These are phyloP conservation scores for Tylopilus sp. DNA, from an alignment of 768 basidiomycete species.

Conservation along the genomic window DNA sequence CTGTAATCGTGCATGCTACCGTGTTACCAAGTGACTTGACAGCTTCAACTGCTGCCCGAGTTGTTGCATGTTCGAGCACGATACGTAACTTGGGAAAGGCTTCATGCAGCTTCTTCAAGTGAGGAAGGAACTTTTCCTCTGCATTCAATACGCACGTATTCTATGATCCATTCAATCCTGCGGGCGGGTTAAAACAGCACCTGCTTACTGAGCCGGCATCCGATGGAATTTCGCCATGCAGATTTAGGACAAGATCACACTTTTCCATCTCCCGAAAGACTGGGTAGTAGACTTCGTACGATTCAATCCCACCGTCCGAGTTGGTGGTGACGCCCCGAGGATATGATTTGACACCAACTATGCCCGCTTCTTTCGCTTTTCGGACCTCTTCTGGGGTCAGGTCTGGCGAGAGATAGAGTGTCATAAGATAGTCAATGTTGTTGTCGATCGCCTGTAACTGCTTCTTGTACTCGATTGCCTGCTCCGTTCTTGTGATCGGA, in stretches of 20 bases:
- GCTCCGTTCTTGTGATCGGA: constrained; percentile 78
- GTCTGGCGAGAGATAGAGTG: constrained; percentile 88
- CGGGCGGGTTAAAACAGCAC: not conserved
- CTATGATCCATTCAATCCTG: constrained; percentile 34
- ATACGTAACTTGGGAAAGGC: constrained; percentile 89
- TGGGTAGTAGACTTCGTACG: constrained; percentile 89
- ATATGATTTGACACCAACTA: constrained; percentile 92
- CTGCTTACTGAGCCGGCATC: constrained; percentile 53
- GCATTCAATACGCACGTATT: constrained; percentile 94
- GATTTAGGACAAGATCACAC: constrained; percentile 89
- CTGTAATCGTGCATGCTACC: constrained; percentile 95
- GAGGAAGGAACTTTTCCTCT: constrained; percentile 84
- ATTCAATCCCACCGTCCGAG: constrained; percentile 93
- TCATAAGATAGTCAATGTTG: constrained; percentile 87
- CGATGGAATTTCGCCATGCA: constrained; percentile 98
- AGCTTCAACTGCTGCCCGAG: constrained; percentile 82
- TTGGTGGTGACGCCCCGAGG: constrained; percentile 98
- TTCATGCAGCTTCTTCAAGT: constrained; percentile 75
- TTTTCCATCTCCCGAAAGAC: constrained; percentile 94
- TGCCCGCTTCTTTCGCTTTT: constrained; percentile 82
- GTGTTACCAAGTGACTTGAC: constrained; percentile 76
- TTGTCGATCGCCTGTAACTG: constrained; percentile 74
- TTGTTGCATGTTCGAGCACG: constrained; percentile 96
- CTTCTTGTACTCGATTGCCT: constrained; percentile 77
- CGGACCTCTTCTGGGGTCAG: constrained; percentile 88